Base-by-base conservation (phyloP, 2,329 filamentous ascomycete genomes). In the Alternaria alternata region DNA sequence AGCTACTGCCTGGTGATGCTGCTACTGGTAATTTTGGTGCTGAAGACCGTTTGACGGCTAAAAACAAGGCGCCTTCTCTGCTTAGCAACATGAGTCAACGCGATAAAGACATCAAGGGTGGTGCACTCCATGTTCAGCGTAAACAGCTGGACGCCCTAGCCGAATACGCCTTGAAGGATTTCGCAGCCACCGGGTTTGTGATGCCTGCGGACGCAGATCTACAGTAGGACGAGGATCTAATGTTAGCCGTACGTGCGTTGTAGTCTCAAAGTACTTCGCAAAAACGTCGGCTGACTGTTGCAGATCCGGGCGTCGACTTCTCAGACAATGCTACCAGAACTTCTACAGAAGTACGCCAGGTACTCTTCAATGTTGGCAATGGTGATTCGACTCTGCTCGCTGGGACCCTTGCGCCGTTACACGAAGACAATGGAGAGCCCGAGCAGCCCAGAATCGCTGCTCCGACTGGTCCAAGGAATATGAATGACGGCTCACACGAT, bases 91-190 rank as follows among this genome's bases (percentile, higher is more conserved):
- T 79, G 71, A 77, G 76, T 60, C 67, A 75, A 51, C 64, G 70
- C n/a, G 75, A 80, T 39, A 72, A 71, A 43, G 75, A 80, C 59
- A 63, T 80, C 59, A 70, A 72, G 39, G 63, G 73, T 9, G 80
- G 81, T 20, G 76, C 79, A 3, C 73, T 85, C n/a, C 80, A 81
- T 38, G 75, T 84, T 22, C 83, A 85, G 59, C 78, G 82, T 12
- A 81, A 79, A 69, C 83, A 83, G 70, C 62, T 83, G 24, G 82
- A 84, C 53, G 79, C 79, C 4, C 73, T 84, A 69, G 78, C 81
- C 1, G 74, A 77, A 26, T 81, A 79, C 39, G 78, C 84, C 9
- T 67, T 79, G 43, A 66, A 67, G 11, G 81, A 84, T 43, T 82
- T 84, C 52, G 74, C 81, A 44, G 70, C 74, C 24, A 80, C 78